These are phyloP conservation scores for Fusarium illudens DNA, from an alignment of 2,329 filamentous ascomycete genomes.

Conservation along the genomic window DNA sequence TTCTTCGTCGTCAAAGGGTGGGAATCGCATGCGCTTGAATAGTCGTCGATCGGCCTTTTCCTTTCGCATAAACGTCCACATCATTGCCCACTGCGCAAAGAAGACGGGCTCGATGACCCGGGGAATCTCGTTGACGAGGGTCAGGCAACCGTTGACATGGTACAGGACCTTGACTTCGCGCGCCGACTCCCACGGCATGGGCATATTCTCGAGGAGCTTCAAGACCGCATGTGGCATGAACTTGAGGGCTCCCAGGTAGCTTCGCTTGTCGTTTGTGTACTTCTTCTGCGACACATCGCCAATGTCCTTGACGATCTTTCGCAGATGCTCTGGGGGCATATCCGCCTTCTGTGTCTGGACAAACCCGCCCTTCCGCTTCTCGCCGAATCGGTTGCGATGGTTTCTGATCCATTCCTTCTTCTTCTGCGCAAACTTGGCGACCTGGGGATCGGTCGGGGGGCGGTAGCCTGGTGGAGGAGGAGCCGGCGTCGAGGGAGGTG, in stretches of 20 bases:
- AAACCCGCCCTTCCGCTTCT: constrained; percentile 96
- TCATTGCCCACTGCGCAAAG: constrained; percentile 98
- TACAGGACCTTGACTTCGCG: constrained; percentile 98
- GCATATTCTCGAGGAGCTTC: constrained; percentile 99
- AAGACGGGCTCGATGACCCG: constrained; percentile 98
- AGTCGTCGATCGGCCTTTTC: constrained; percentile 96
- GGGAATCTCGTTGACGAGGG: constrained; percentile 94
- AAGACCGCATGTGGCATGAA: constrained; percentile 99
- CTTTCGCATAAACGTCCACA: constrained; percentile 98
- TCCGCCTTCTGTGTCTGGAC: constrained; percentile 98
- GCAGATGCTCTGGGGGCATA: constrained; percentile 97
- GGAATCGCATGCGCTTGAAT: constrained; percentile 99
- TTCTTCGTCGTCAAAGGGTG: constrained; percentile 98
- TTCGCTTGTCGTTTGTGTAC: constrained; percentile 97
- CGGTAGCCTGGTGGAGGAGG: constrained; percentile 88
- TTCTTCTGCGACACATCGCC: constrained; percentile 99
- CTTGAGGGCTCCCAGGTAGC: constrained; percentile 95
- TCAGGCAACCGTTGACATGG: constrained; percentile 97
- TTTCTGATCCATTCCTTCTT: constrained; percentile 98
- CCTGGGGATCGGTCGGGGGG: constrained; percentile 80
- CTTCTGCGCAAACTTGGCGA: constrained; percentile 96
- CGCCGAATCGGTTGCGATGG: constrained; percentile 91
- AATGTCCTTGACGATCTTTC: constrained; percentile 98
- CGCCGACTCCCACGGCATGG: constrained; percentile 98
- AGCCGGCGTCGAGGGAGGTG: constrained; percentile 64